Conservation (phyloP, 2,329 filamentous ascomycete genomes). For the Penicillium sp. region DNA sequence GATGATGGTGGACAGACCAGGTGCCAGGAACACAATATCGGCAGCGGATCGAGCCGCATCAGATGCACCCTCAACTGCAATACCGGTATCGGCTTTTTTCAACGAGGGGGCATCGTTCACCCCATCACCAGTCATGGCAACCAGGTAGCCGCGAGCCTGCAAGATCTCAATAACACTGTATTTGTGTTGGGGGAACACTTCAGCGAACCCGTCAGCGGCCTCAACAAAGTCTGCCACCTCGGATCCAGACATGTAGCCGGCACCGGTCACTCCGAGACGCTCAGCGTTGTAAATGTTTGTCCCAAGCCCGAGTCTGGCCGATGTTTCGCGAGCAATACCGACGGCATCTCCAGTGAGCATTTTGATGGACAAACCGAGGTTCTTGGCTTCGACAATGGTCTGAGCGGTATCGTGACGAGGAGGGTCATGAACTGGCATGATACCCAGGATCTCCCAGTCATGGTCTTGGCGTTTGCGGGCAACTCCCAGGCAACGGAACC, state of each 20-base stretch:
- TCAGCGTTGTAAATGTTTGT: slow-evolving; percentile 95
- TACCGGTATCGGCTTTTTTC: slow-evolving; percentile 95
- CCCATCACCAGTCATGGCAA: slow-evolving; percentile 95
- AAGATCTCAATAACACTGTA: slow-evolving; percentile 92
- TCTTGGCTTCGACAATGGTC: slow-evolving; percentile 88
- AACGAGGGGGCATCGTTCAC: slow-evolving; percentile 91
- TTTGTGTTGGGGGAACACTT: slow-evolving; percentile 95
- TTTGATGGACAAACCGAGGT: slow-evolving; percentile 85
- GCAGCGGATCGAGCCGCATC: slow-evolving; percentile 88
- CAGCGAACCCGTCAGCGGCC: slow-evolving; percentile 90
- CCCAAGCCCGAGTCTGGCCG: slow-evolving; percentile 84
- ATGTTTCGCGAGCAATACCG: slow-evolving; percentile 89
- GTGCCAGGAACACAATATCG: slow-evolving; percentile 91
- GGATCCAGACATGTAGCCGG: slow-evolving; percentile 89
- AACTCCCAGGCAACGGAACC: slow-evolving; percentile 91
- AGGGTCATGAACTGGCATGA: slow-evolving; percentile 92
- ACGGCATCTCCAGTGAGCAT: slow-evolving; percentile 96
- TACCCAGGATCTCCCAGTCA: slow-evolving; percentile 88
- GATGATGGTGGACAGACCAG: slow-evolving; percentile 88
- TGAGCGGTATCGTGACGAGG: slow-evolving; percentile 87
- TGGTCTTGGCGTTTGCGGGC: slow-evolving; percentile 82
- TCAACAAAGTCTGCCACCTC: slow-evolving; percentile 96
- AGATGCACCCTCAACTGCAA: slow-evolving; percentile 88
- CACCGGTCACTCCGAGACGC: slow-evolving; percentile 84
- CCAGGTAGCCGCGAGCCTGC: slow-evolving; percentile 88